These are phyloP conservation scores for Ophiostoma perfectum DNA, from an alignment of 2,329 filamentous ascomycete species.

Conservation along the genomic window DNA sequence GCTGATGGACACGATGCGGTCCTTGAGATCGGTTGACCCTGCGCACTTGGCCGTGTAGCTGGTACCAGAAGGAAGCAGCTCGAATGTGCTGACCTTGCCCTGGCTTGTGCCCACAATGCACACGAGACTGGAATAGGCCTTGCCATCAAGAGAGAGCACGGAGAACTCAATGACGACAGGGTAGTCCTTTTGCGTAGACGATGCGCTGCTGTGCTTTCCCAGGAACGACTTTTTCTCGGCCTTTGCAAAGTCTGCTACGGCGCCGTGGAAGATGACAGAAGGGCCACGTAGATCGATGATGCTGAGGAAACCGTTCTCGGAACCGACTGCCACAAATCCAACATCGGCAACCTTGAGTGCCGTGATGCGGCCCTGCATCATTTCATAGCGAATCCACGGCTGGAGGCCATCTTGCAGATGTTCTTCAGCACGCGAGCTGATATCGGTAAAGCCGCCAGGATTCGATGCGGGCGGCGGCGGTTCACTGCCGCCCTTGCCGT, in stretches of 20 bases:
- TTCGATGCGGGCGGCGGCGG: conserved; percentile 44
- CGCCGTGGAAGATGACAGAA: conserved; percentile 69
- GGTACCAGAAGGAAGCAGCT: conserved; percentile 70
- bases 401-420: conserved; percentile 62
- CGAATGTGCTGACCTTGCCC: conserved; percentile 83
- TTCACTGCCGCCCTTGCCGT: conserved; percentile 47
- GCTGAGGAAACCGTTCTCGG: conserved; percentile 71
- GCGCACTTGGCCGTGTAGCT: conserved; percentile 68
- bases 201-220: conserved; percentile 39
- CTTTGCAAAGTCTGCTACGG: conserved; percentile 68
- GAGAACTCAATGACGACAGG: conserved; percentile 82
- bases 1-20: conserved; percentile 66
- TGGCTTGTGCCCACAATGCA: conserved; percentile 85
- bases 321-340: conserved; percentile 84
- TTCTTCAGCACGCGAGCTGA: conserved; percentile 65
- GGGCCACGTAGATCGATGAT: conserved; percentile 87
- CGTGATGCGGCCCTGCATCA: conserved; percentile 75
- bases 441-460: conserved; percentile 67
- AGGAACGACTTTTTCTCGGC: conserved; percentile 70
- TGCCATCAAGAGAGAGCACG: conserved; percentile 87
- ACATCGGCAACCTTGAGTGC: conserved; percentile 82
- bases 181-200: conserved; percentile 55
- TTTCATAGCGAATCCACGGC: conserved; percentile 74
- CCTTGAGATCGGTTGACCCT: conserved; percentile 63
- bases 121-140: conserved; percentile 89